Evolutionary conservation across 371 early-diverging fungal species (phyloP), one percentile per base, ranked within the genome.

Genomic region (Mortierella sp.): DNA sequence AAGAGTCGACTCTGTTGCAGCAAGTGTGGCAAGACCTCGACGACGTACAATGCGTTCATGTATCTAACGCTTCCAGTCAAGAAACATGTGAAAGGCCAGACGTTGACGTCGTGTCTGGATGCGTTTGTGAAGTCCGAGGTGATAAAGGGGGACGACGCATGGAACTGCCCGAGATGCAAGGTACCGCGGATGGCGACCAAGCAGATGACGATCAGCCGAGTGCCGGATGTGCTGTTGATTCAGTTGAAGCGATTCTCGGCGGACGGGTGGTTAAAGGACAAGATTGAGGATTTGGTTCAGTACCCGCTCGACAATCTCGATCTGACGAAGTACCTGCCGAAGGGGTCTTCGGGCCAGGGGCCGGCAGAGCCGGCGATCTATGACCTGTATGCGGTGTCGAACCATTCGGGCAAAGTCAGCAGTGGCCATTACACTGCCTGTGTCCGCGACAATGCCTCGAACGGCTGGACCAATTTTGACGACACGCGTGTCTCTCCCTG

Each of bases 341-440:
- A 73, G 68, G 45, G 89, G 76, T 70, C 80, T 72, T 45, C 79
- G 19, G 61, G 47, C 24, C 66, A 41, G 8, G 66, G 55, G 2
- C 41, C 70, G 3, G 44, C 72, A 4, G 73, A 79, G 47, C 71
- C 87, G 4, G 84, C 86, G 22, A 43, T 78, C 29, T 98, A 97
- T 82, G 94, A 97, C 79, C 84, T 98, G 34, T 98, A 96, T 85
- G 97, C 94, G 24, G 94, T 99, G n/a, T 96, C 97, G 88, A 98
- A 97, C 79, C 99, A 99, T 78, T 96, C 92, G 80, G 99, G 99
- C 11, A 92, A 95, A 1, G 85, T 98, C 63, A 95, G 92, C 63
- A 95, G 96, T 45, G 99, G 99, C 1, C 99, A 99, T 79, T 99
- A 99, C 75, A 99, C 98, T 22, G 97, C 98, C 0, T 92, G 91